Evolutionary conservation across 164 flowering plant genomes (phyloP), one percentile per base, ranked within the genome.

Genomic region (Santalum album): DNA sequence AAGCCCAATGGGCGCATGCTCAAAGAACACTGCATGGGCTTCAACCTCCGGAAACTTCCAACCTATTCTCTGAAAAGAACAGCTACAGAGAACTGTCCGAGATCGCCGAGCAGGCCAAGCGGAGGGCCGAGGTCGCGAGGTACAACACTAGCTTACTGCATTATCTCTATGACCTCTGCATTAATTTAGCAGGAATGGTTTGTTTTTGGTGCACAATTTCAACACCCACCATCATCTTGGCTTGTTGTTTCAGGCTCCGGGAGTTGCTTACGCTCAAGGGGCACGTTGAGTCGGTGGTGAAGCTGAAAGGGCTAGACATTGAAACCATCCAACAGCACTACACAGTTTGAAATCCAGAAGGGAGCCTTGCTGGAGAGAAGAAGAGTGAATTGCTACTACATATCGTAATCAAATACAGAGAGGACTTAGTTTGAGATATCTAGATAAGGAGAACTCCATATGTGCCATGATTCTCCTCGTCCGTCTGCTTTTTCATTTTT

Each of bases 1-100:
- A 92, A 67, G 99, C 99, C 40, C 97, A 92, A 62, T 92, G 99
- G 99, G 99, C 99, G 24, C 76, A 53, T 58, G 99, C 99, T 26
- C 99, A 92, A 64, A 80, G 99, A 57, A 92, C 99, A 2, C 60
- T 89, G 26, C 99, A 92, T 57, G 99, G 99, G 0, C 96, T 92
- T 46, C 96, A 92, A 49, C 80, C 96, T 32, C 90, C 87, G 3
- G 91, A 87, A 64, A 26, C 79, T 16, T 53, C 65, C 22, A 60
- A 59, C 57, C 35, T 84, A 59, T 86, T 92, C 75, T 16, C 57
- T 20, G 99, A 92, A n/a, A 92, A 87, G 82, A 83, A 62, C 69
- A 83, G 90, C 68, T 89, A 87, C 78, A 71, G 97, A 60, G 99
- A 92, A 51, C 77, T 87, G 16, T 89, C 99, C 18, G 99, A 92